Evolutionary conservation across 441 rosid genomes (phyloP), one percentile per base, ranked within the genome.

Genomic region (Macaranga tanarius): DNA sequence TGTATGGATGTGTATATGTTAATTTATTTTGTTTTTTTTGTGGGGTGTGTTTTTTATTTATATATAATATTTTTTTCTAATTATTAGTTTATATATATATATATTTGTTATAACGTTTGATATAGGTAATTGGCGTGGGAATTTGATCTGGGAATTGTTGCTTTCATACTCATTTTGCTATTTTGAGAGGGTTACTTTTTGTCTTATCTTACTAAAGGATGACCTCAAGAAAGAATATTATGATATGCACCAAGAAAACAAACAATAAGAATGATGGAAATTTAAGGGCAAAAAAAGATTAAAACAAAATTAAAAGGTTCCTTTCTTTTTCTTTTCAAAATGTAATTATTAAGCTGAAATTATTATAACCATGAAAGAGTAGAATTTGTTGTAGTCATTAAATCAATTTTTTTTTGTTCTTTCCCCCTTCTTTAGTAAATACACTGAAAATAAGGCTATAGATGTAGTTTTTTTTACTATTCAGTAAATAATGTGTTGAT

Each of bases 91-190:
- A 28, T 34, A 34, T 34, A 34, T 34, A 34, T 34, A 34, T 34
- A n/a, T 34, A 34, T 44, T 75, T 42, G 52, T 62, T 77, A 63
- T 75, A 80, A 81, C 80, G 79, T 62, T 69, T 78, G 71, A 48
- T 26, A 75, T 72, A 67, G 63, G 71, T 58, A 58, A 76, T 59
- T 68, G 61, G 47, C 60, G 51, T 76, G 69, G 61, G 64, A 73
- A 76, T 72, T 75, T 78, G 69, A 23, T 25, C 26, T 66, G 67
- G 38, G 60, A 60, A 61, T 56, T 57, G 73, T 54, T 69, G 70
- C 40, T 72, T 75, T 44, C 81, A 51, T 65, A 56, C 67, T 57
- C 56, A 15, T 69, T 69, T 69, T 69, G 38, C 73, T 51, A 4
- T 73, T 47, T 60, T 22, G 19, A 72, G 84, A 42, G 34, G 12